Base-by-base conservation (phyloP, 2,329 filamentous ascomycete species). In the Chrysoporthe cubensis region DNA sequence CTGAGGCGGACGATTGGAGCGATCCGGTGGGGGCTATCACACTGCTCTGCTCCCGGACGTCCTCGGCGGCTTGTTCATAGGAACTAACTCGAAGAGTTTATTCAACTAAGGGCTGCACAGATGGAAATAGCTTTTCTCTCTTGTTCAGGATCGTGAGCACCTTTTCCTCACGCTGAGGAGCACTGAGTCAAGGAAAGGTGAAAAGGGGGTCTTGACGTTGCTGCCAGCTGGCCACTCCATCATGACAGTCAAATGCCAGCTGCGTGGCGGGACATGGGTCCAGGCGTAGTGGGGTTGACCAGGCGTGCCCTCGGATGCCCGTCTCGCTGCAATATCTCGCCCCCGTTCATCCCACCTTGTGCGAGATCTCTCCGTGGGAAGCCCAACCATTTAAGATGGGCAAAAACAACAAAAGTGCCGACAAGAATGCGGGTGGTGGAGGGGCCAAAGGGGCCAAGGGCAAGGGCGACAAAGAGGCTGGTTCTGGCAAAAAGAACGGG, bases 401-500 rank as follows among this genome's bases (percentile, higher is more conserved):
- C 62, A 80, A 81, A 54, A 78, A 79, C 34, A 82, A 81, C 34
- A 82, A 81, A 69, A 73, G 72, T 6, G 52, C 69, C 48, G 71
- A 73, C 32, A 65, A 50, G 57, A 71, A 68, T 32, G 21, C 70
- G 3, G 61, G 63, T 26, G 62, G 48, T 3, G 69, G 66, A 40
- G 61, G 64, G 46, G 73, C 71, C 69, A 64, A 79, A 80, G 66
- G 75, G 71, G 56, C 65, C 43, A 72, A 71, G 50, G 72, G 71
- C 26, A 76, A 71, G 44, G 70, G 66, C 32, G 71, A 60, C n/a
- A 26, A 50, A 60, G 67, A 71, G 14, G 61, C 67, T 8, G 57
- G 62, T 13, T 64, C 60, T 5, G 64, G 64, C 48, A 72, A 73
- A 66, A 91, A 89, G 75, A 84, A 87, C 34, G 89, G 88, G 0